phyloP scores from a whole-genome alignment of 371 early-diverging fungal genomes.

The Batkoa obscura region DNA sequence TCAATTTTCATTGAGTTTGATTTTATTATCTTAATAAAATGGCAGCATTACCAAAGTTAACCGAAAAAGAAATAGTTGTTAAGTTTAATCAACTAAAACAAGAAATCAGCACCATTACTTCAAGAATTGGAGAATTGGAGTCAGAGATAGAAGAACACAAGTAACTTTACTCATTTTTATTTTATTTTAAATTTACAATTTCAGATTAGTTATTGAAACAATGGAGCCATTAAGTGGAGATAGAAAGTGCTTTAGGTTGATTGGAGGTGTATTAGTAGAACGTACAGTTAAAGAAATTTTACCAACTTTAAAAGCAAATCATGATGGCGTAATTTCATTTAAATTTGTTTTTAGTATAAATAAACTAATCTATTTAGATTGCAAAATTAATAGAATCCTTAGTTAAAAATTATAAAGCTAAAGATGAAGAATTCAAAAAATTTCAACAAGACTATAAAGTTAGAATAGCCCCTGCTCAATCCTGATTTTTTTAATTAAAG shows the following conservation, averaged over 20 bases:
- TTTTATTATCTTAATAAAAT: neutral
- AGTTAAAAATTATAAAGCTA: constrained; percentile 56
- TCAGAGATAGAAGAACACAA: constrained; percentile 86
- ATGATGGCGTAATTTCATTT: constrained; percentile 40
- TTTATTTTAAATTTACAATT: neutral
- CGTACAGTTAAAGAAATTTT: constrained; percentile 80
- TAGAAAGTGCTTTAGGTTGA: constrained; percentile 82
- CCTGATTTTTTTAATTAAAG: too few species aligned
- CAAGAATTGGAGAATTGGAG: constrained; percentile 87
- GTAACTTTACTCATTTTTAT: constrained; percentile 19
- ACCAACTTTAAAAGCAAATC: constrained; percentile 73
- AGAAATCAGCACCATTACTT: constrained; percentile 66
- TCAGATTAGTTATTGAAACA: constrained; percentile 81
- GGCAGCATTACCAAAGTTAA: neutral
- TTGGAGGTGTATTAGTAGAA: constrained; percentile 86
- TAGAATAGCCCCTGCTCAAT: neutral
- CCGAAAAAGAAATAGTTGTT: constrained; percentile 39
- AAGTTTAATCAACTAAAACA: constrained; percentile 65
- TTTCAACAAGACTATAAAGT: constrained; percentile 71
- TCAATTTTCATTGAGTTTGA: too few species aligned
- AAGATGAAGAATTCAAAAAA: constrained; percentile 69
- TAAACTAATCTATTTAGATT: constrained; percentile 25
- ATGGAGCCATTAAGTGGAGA: constrained; percentile 56
- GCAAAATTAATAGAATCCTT: constrained; percentile 53
- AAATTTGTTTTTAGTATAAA: neutral